These are phyloP conservation scores for Phialophora verrucosa DNA, from an alignment of 2,329 filamentous ascomycete species.

Conservation along the genomic window DNA sequence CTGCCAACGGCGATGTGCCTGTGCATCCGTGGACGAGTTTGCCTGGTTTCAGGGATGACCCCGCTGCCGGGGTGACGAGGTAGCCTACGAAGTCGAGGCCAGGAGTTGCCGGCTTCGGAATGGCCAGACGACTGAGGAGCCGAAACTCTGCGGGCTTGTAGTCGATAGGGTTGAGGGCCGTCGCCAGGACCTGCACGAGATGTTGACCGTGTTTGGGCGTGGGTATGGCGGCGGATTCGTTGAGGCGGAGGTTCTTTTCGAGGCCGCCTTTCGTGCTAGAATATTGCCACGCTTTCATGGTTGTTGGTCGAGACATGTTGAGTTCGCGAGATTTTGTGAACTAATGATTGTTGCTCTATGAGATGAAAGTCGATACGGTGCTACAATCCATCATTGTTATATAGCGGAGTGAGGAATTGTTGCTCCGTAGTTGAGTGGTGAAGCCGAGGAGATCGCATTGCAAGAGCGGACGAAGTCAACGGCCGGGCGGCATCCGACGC, in stretches of 20 bases:
- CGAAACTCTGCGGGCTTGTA: constrained; percentile 65
- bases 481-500: not conserved
- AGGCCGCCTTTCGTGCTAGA: constrained; percentile 52
- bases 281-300: constrained; percentile 67
- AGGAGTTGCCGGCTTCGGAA: constrained; percentile 55
- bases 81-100: constrained; percentile 58
- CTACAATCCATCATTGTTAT: not conserved
- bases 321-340: not conserved
- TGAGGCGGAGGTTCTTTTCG: constrained; percentile 60
- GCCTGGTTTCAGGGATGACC: constrained; percentile 45
- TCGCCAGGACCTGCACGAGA: constrained; percentile 61
- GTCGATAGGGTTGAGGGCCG: constrained; percentile 67
- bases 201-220: constrained; percentile 45
- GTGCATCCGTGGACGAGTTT: constrained; percentile 54
- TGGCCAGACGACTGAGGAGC: constrained; percentile 47
- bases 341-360: not conserved
- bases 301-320: constrained; percentile 37
- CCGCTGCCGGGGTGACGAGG: constrained; percentile 47
- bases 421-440: not conserved
- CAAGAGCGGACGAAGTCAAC: not conserved
- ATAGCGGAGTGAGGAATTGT: not conserved
- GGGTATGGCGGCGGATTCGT: constrained; percentile 51
- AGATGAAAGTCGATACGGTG: not conserved
- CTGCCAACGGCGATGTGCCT: constrained; percentile 41
- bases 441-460: not conserved